These are phyloP conservation scores for Dothideomycetes sp. DNA, from an alignment of 2,329 filamentous ascomycete genomes.

Conservation along the genomic window DNA sequence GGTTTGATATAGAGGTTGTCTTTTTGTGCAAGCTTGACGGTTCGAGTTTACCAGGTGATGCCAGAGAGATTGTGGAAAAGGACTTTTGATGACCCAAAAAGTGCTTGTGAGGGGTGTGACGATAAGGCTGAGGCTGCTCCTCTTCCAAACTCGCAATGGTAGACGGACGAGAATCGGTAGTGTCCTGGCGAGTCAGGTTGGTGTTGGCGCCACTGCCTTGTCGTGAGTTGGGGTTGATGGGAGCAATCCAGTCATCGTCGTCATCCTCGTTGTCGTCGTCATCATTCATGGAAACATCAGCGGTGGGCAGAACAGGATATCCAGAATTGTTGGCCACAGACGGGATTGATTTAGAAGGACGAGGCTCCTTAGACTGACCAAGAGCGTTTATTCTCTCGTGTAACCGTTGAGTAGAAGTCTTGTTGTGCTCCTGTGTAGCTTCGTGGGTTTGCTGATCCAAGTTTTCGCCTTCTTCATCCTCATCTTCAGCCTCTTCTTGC, in stretches of 20 bases:
- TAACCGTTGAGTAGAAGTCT: constrained; percentile 85
- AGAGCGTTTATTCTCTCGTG: constrained; percentile 84
- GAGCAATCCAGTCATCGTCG: constrained; percentile 50
- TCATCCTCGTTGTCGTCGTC: constrained; percentile 29
- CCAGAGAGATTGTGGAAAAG: constrained; percentile 22
- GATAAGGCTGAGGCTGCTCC: no score
- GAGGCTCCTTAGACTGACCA: constrained; percentile 41
- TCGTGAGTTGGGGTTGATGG: constrained; percentile 23
- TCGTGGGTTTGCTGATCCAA: no score
- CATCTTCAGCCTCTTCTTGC: constrained; percentile 41
- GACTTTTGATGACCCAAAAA: constrained; percentile 21
- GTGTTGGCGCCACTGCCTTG: constrained; percentile 4
- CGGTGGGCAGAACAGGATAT: constrained; percentile 17
- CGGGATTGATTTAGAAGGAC: constrained; percentile 28
- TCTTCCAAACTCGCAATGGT: no score
- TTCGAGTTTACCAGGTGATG: constrained; percentile 35
- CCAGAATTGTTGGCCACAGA: constrained; percentile 19
- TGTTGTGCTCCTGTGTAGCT: constrained; percentile 55
- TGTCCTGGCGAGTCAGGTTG: not conserved
- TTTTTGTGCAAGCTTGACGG: constrained; percentile 42
- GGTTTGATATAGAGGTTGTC: constrained; percentile 33
- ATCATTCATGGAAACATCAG: constrained; percentile 8
- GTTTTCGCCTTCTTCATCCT: constrained; percentile 15
- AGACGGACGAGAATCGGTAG: not conserved
- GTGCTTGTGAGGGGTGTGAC: constrained; percentile 5